phyloP scores from a whole-genome alignment of 805 yeast genomes.

The Lipomyces spencermartinsiae region DNA sequence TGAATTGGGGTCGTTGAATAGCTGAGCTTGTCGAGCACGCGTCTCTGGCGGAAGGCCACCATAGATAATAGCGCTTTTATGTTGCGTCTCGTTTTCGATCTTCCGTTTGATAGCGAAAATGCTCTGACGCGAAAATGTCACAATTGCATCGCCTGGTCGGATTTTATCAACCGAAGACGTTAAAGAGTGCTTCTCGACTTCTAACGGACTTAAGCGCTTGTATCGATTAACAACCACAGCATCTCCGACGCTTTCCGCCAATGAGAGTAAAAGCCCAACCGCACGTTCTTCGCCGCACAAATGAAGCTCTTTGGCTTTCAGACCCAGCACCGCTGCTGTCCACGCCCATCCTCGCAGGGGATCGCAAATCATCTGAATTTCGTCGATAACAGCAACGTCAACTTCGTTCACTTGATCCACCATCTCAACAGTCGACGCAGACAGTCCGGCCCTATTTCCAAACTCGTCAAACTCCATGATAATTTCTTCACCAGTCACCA shows the following conservation, averaged over 20 bases:
- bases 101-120: conserved; percentile 71
- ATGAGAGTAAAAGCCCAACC: conserved; percentile 65
- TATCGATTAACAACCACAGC: conserved; percentile 72
- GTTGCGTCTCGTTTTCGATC: conserved; percentile 67
- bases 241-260: conserved; percentile 79
- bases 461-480: conserved; percentile 66
- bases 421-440: conserved; percentile 95
- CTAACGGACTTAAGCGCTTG: conserved; percentile 74
- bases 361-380: conserved; percentile 93
- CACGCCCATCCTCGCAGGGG: conserved; percentile 86
- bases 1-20: conserved; percentile 72
- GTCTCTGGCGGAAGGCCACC: conserved; percentile 97
- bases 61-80: conserved; percentile 85
- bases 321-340: conserved; percentile 90
- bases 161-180: conserved; percentile 51
- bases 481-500: conserved; percentile 96
- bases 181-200: conserved; percentile 53
- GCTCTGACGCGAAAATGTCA: conserved; percentile 78
- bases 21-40: conserved; percentile 78
- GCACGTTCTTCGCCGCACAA: conserved; percentile 92
- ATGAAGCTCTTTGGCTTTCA: conserved; percentile 82
- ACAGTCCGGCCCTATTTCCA: conserved; percentile 75
- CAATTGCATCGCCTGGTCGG: conserved; percentile 82
- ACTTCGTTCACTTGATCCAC: conserved; percentile 67
- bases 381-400: conserved; percentile 93